Evolutionary conservation across 2,329 filamentous ascomycete species (phyloP).

Genomic region (Orbilia oligospora): DNA sequence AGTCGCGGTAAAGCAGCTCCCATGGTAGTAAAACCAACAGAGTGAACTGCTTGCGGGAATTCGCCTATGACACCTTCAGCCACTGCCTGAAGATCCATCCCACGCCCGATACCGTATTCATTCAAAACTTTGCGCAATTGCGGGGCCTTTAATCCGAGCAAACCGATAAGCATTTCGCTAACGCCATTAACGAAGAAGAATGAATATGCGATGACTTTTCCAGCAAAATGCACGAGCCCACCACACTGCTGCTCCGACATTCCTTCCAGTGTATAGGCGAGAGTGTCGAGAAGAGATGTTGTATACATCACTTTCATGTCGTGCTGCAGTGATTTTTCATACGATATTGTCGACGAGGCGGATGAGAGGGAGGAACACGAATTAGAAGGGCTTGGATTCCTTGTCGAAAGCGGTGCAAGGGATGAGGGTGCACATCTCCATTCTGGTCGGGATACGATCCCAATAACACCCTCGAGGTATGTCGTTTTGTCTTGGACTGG

Average conservation of each 20-base stretch:
- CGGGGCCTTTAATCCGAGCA: conserved; percentile 81
- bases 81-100: conserved; percentile 65
- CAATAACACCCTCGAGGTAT: conserved; percentile 82
- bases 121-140: conserved; percentile 79
- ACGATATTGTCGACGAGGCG: conserved; percentile 77
- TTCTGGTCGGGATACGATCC: conserved; percentile 89
- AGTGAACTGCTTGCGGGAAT: conserved; percentile 71
- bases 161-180: conserved; percentile 83
- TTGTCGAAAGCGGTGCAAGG: conserved; percentile 75
- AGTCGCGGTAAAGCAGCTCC: conserved; percentile 74
- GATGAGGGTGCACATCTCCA: conserved; percentile 82
- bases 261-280: conserved; percentile 88
- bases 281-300: conserved; percentile 84
- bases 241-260: conserved; percentile 79
- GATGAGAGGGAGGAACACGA: conserved; percentile 70
- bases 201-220: conserved; percentile 90
- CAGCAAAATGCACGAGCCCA: conserved; percentile 86
- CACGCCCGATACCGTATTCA: conserved; percentile 76
- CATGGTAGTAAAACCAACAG: conserved; percentile 76
- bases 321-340: conserved; percentile 83
- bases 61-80: conserved; percentile 65
- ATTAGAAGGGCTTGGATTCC: conserved; percentile 68
- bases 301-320: conserved; percentile 90
- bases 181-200: conserved; percentile 93
- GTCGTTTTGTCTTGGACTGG: conserved; percentile 86